Percentiles rank a stretch among this genome's conserved stretches.
Conservation (phyloP, 2,329 filamentous ascomycete genomes). For the Pleomassaria siparia region DNA sequence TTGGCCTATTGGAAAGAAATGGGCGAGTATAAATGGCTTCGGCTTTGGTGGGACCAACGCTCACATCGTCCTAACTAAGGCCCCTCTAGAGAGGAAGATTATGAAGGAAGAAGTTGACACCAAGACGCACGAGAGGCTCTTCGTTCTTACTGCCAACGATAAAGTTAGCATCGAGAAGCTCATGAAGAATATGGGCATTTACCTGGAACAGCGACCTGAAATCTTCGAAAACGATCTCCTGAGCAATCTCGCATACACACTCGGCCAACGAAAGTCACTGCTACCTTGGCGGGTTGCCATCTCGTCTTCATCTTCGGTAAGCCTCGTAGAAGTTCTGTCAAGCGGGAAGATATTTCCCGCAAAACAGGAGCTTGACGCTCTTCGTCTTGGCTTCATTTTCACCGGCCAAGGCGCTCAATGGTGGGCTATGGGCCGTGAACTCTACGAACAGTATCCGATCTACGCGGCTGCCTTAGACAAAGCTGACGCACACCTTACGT, state of each 20-base stretch:
- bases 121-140: conserved; percentile 17
- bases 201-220: conserved; percentile 28
- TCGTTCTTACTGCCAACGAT: conserved; percentile 23
- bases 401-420: conserved; percentile 40
- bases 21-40: conserved; percentile 52
- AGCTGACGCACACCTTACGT: conserved; percentile 4
- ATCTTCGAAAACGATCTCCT: conserved; percentile 28
- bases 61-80: conserved; percentile 29
- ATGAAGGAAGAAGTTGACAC: conserved; percentile 26
- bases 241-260: conserved; percentile 28
- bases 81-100: conserved; percentile 19
- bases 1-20: conserved; percentile 29
- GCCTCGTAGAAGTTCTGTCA: conserved; percentile 19
- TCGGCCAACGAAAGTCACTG: conserved; percentile 25
- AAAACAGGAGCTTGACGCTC: conserved; percentile 19
- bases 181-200: conserved; percentile 26
- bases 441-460: conserved; percentile 8
- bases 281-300: conserved; percentile 25
- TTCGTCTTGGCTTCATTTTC: conserved; percentile 28
- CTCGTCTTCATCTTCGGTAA: conserved; percentile 11
- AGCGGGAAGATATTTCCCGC: conserved; percentile 19
- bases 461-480: conserved; percentile 5
- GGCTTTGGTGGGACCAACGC: conserved; percentile 47
- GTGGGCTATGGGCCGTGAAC: conserved; percentile 32
- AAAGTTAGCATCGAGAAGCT: conserved; percentile 17